phyloP scores from a whole-genome alignment of 495 filamentous ascomycete species.

The Daldinia decipiens region DNA sequence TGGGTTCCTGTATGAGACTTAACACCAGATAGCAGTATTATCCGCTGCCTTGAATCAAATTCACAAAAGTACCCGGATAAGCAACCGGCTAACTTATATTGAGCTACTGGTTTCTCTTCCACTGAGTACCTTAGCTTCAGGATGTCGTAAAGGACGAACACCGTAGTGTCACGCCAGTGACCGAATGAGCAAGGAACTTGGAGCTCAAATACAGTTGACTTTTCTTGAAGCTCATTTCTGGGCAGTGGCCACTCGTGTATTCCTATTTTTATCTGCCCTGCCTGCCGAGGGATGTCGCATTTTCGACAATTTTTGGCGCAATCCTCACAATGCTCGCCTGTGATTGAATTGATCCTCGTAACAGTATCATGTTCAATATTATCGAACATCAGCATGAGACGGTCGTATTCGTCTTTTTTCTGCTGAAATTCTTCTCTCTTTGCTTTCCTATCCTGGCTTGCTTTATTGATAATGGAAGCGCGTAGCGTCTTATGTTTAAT shows the following conservation, averaged over 20 bases:
- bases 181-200: constrained; percentile 55
- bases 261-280: constrained; percentile 56
- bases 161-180: constrained; percentile 65
- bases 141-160: constrained; percentile 55
- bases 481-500: constrained; percentile 53
- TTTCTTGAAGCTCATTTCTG: constrained; percentile 40
- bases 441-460: constrained; percentile 39
- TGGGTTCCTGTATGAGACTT: constrained; percentile 60
- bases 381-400: constrained; percentile 45
- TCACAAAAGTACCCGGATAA: constrained; percentile 3
- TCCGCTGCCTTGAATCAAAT: constrained; percentile 3
- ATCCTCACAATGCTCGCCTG: background rate
- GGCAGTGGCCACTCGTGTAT: constrained; percentile 74
- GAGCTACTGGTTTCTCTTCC: background rate
- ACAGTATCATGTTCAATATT: constrained; percentile 47
- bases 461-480: constrained; percentile 52
- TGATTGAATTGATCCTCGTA: constrained; percentile 23
- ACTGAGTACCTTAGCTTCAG: constrained; percentile 39
- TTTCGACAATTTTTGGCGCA: constrained; percentile 43
- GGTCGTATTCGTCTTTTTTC: constrained; percentile 49
- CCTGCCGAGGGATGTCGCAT: constrained; percentile 43
- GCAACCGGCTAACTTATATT: background rate
- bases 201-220: constrained; percentile 69
- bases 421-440: constrained; percentile 59
- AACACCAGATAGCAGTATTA: constrained; percentile 54